phyloP scores from a whole-genome alignment of 768 basidiomycete species.

The Suillus decipiens region DNA sequence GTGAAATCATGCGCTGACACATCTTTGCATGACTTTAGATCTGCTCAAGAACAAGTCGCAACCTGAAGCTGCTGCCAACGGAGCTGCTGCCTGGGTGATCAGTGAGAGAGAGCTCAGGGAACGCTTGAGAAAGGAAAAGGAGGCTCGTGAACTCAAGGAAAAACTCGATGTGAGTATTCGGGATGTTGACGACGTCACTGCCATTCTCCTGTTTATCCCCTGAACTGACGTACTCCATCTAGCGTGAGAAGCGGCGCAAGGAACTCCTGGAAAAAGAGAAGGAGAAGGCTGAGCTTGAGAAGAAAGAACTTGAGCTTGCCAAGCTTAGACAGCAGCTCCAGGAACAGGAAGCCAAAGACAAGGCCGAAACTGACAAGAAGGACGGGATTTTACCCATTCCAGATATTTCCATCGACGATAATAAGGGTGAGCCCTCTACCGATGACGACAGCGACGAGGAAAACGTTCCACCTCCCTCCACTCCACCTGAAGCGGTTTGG shows the following conservation, averaged over 20 bases:
- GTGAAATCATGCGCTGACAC: slow-evolving; percentile 29
- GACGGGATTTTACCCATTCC: slow-evolving; percentile 29
- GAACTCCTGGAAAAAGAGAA: slow-evolving; percentile 50
- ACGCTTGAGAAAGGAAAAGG: slow-evolving; percentile 71
- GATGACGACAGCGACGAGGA: slow-evolving; percentile 46
- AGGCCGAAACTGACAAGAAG: slow-evolving; percentile 46
- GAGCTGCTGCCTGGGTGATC: slow-evolving; percentile 70
- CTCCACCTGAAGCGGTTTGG: slow-evolving; percentile 32
- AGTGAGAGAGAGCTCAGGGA: slow-evolving; percentile 76
- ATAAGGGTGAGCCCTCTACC: slow-evolving; percentile 34
- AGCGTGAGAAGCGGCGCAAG: slow-evolving; percentile 48
- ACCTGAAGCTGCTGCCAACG: slow-evolving; percentile 72
- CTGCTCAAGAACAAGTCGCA: slow-evolving; percentile 83
- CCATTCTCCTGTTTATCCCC: slow-evolving; percentile 12
- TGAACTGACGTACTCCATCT: slow-evolving; percentile 14
- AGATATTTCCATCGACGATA: slow-evolving; percentile 19
- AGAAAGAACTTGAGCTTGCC: slow-evolving; percentile 61
- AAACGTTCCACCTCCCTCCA: slow-evolving; percentile 36
- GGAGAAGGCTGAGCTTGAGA: slow-evolving; percentile 63
- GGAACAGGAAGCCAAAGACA: slow-evolving; percentile 53
- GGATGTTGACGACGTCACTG: slow-evolving; percentile 18
- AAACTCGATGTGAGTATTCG: slow-evolving; percentile 59
- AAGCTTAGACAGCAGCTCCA: slow-evolving; percentile 54
- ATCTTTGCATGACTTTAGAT: slow-evolving; percentile 42
- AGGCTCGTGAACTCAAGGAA: slow-evolving; percentile 66